Conservation (phyloP, 371 early-diverging fungal species). For the Apophysomyces sp. region DNA sequence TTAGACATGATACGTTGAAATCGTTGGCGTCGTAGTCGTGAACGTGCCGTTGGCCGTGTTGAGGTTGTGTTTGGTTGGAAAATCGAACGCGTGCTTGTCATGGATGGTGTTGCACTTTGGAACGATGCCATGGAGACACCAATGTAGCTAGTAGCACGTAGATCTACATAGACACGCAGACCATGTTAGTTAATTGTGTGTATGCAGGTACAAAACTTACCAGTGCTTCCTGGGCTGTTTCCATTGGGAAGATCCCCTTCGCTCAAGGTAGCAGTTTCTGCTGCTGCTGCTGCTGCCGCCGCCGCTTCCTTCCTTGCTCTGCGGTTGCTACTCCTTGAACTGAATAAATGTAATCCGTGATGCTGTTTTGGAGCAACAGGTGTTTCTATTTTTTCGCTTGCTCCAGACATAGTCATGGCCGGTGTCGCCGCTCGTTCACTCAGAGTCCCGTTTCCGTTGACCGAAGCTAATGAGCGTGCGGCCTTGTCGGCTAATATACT, state of each 20-base stretch:
- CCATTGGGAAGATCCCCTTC: slow-evolving; percentile 4
- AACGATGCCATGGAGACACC: slow-evolving; percentile 11
- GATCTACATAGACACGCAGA: not conserved
- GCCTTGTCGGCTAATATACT: not conserved
- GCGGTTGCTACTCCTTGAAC: slow-evolving; percentile 9
- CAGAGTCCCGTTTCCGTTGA: slow-evolving; percentile 5
- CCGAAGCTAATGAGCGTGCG: not conserved
- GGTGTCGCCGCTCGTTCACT: not conserved
- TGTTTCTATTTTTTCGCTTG: not conserved
- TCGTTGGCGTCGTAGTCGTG: slow-evolving; percentile 23
- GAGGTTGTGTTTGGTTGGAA: slow-evolving; percentile 8
- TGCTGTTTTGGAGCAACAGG: slow-evolving; percentile 7
- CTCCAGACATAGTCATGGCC: slow-evolving; percentile 3
- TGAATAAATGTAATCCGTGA: slow-evolving; percentile 16
- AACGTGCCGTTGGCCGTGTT: slow-evolving; percentile 19
- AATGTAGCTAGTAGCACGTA: not conserved
- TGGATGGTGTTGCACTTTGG: slow-evolving; percentile 20
- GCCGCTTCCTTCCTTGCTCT: slow-evolving; percentile 8
- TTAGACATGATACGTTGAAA: slow-evolving; percentile 36
- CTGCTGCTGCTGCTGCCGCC: too few relatives aligned
- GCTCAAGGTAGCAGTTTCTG: not conserved
- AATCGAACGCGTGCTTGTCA: slow-evolving; percentile 20
- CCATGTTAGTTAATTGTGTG: too few relatives aligned
- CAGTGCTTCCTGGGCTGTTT: slow-evolving; percentile 11
- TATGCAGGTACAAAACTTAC: too few relatives aligned